Evolutionary conservation across 2,329 filamentous ascomycete species (phyloP).

Genomic region (Fusarium xyrophilum): DNA sequence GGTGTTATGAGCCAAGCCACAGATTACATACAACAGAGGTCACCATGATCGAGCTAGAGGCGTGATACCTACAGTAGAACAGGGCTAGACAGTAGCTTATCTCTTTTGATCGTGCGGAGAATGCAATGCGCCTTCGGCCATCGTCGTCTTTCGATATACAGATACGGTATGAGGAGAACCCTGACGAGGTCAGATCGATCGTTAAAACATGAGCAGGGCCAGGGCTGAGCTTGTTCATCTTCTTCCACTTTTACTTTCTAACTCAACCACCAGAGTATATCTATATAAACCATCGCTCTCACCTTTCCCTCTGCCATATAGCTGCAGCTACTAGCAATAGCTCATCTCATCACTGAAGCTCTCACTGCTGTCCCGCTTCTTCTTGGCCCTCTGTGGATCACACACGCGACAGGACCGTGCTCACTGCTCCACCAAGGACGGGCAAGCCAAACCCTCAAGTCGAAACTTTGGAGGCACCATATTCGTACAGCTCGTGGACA

Average conservation of each 20-base stretch:
- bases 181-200: conserved; percentile 25
- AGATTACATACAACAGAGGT: conserved; percentile 9
- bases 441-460: conserved; percentile 31
- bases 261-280: background rate
- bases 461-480: conserved; percentile 24
- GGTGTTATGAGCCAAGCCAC: conserved; percentile 34
- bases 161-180: conserved; percentile 33
- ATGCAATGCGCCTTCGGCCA: conserved; percentile 17
- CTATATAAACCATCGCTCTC: background rate
- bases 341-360: conserved; percentile 20
- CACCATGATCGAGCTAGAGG: conserved; percentile 30
- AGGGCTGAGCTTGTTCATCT: conserved; percentile 11
- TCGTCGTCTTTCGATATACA: conserved; percentile 31
- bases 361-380: conserved; percentile 22
- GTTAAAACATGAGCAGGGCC: conserved; percentile 29
- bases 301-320: background rate
- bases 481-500: conserved; percentile 27
- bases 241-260: conserved; percentile 6
- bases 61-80: conserved; percentile 36
- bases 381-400: conserved; percentile 33
- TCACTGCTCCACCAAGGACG: conserved; percentile 35
- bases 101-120: conserved; percentile 37
- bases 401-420: conserved; percentile 36
- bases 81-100: conserved; percentile 37
- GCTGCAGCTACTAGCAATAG: background rate